Evolutionary conservation across 345 rosid species (phyloP).

Genomic region (Litchi chinensis): DNA sequence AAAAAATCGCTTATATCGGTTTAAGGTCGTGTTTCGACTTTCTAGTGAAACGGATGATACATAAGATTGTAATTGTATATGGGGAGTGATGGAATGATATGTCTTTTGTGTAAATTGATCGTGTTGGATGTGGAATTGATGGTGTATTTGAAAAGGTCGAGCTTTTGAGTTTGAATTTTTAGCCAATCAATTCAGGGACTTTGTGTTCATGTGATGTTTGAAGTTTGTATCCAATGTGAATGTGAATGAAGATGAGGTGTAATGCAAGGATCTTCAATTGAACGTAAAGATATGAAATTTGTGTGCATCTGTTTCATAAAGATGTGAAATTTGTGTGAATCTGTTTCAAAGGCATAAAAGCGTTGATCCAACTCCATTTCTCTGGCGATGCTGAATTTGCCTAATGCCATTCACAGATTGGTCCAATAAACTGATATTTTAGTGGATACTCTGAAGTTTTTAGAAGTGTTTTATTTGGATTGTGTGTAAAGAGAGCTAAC

Average conservation of each 20-base stretch:
- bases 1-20: not conserved
- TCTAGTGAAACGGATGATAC: not conserved
- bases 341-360: not conserved
- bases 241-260: not conserved
- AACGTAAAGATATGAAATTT: not conserved
- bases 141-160: not conserved
- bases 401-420: not conserved
- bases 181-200: not conserved
- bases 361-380: not conserved
- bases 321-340: not conserved
- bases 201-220: constrained; percentile 7
- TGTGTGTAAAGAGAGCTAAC: not conserved
- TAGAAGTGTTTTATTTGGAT: constrained; percentile 9
- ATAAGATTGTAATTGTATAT: constrained; percentile 45
- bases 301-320: not conserved
- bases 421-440: not conserved
- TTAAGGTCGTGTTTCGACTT: not conserved
- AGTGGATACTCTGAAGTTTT: constrained; percentile 1
- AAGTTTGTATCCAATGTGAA: not conserved
- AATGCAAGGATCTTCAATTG: not conserved
- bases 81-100: constrained; percentile 49
- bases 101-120: constrained; percentile 13
- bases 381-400: not conserved
- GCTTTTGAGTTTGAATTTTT: not conserved
- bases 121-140: constrained; percentile 11